Evolutionary conservation across 345 rosid species (phyloP).

Genomic region (Turritis glabra): DNA sequence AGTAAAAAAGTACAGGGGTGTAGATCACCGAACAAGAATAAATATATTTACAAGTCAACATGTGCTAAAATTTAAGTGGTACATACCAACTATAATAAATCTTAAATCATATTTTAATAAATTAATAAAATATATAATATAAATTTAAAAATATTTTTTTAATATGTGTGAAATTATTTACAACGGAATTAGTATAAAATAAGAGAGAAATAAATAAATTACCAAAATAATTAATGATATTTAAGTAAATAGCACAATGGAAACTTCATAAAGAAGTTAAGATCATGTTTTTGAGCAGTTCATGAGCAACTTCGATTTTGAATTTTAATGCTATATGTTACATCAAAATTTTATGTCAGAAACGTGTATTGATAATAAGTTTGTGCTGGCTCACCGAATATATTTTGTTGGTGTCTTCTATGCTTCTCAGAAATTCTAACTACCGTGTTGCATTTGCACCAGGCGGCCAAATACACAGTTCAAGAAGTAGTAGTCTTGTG

Average conservation of each 20-base stretch:
- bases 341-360: background rate
- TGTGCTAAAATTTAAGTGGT: constrained; percentile 14
- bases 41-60: background rate
- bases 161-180: background rate
- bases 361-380: background rate
- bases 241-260: background rate
- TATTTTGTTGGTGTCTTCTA: background rate
- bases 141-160: too few relatives aligned
- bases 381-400: background rate
- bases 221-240: background rate
- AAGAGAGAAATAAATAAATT: background rate
- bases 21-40: constrained; percentile 15
- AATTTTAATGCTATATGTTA: background rate
- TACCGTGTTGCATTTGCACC: background rate
- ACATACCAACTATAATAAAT: constrained; percentile 30
- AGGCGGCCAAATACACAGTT: background rate
- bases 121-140: too few relatives aligned
- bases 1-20: constrained; percentile 10
- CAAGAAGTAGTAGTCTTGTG: background rate
- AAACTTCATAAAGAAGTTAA: background rate
- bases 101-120: too few relatives aligned
- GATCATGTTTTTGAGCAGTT: background rate
- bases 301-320: background rate
- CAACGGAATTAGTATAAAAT: too few relatives aligned
- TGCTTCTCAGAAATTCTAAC: background rate